A percentile compares a stretch with the other conserved stretches of the same genome.
Evolutionary conservation across 208 protist genomes (phyloP).

Genomic region (Crithidia sp.): DNA sequence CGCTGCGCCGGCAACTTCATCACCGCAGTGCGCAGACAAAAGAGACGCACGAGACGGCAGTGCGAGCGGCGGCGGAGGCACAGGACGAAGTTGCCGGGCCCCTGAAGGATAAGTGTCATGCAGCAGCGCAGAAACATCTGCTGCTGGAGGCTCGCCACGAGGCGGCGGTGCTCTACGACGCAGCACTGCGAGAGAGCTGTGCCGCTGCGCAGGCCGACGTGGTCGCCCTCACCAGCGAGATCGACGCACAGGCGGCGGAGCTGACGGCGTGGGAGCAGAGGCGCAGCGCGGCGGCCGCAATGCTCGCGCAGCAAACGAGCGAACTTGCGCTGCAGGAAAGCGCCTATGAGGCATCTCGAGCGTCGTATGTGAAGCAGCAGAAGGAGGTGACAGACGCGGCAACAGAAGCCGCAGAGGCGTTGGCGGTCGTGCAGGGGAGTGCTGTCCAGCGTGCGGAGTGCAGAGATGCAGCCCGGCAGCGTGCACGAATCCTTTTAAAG

Average conservation of each 20-base stretch:
- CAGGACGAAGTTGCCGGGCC: not conserved
- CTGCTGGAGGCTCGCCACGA: not conserved
- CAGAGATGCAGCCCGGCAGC: not conserved
- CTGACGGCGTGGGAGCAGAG: conserved; percentile 10
- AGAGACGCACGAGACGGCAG: not conserved
- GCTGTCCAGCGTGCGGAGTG: not conserved
- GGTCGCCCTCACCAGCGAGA: conserved; percentile 17
- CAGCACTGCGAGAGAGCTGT: not conserved
- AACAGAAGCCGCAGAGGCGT: not conserved
- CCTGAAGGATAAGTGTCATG: not conserved
- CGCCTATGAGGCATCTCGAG: not conserved
- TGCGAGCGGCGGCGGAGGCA: not conserved
- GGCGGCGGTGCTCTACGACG: conserved; percentile 5
- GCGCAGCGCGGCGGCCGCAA: not conserved
- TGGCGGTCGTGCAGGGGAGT: not conserved
- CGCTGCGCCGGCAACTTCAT: not conserved
- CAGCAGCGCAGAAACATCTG: not conserved
- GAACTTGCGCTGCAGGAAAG: not conserved
- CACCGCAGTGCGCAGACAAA: not conserved
- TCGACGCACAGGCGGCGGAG: conserved; percentile 1
- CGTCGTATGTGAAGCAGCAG: not conserved
- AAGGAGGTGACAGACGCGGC: not conserved
- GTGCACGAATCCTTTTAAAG: not conserved
- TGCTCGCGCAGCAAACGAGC: not conserved
- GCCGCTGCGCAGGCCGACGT: conserved; percentile 12